Evolutionary conservation across 495 filamentous ascomycete species (phyloP), one percentile per base, ranked within the genome.

Genomic region (Cenococcum geophilum): DNA sequence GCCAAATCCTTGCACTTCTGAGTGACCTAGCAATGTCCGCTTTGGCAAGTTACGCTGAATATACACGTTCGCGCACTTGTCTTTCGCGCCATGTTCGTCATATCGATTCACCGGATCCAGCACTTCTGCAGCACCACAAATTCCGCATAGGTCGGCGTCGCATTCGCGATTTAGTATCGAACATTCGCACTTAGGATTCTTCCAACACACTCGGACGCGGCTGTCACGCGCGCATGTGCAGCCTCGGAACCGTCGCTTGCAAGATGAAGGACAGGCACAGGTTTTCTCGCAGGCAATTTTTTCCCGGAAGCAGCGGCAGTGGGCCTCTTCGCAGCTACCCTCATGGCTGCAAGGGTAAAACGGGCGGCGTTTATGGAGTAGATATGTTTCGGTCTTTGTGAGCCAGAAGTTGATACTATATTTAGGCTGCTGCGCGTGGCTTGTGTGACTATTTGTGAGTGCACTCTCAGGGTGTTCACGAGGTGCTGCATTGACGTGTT

Each of bases 221-320:
- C 76, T 76, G 1, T 71, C 69, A 1, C 76, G 76, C 45, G 77
- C 75, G 67, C 87, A 90, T 2, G 75, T 73, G 68, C 87, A 90
- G 22, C 87, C 87, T 4, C 78, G 82, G 70, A 84, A 89, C 57
- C 83, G 83, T 25, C 84, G 74, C 16, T 75, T 75, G 62, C 87
- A 90, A 32, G 76, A 73, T 3, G 78, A 74, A 1, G 78, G 70
- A 68, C 87, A 91, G 4, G 72, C 73, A 63, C 87, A 89, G 55
- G 79, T 80, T 55, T 82, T 83, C 66, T 91, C 87, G 65, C 87
- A 91, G 20, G 83, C 76, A 43, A 88, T 71, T 22, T 76, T 75
- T 12, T 73, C 73, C 21, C 73, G 66, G 35, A 77, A 77, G 65
- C 85, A 88, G 4, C 75, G 72, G 63, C 85, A 87, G 11, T 71